Evolutionary conservation across 208 protist species (phyloP), one percentile per base, ranked within the genome.

Genomic region (Herpetomonas tarakana): DNA sequence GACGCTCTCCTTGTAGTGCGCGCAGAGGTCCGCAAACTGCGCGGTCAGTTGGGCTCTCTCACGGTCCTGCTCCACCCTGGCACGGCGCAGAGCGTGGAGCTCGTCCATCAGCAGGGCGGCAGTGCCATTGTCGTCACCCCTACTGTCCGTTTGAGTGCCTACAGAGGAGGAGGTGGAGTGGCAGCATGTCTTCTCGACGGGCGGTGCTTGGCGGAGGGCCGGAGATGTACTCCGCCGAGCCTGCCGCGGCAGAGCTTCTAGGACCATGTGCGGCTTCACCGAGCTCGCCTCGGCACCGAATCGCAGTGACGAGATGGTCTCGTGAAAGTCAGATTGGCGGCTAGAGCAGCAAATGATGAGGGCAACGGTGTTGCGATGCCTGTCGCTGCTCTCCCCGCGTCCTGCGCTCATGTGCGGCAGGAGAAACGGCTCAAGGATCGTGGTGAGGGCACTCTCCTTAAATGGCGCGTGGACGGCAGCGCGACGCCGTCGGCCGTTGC

Each of bases 301-400:
- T 25, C 80, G 78, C 45, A 92, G 76, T 1, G 86, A 82, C 4
- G 75, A 58, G n/a, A 92, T 62, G 0, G 79, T 87, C 60, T 92
- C 86, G 64, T 74, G 74, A 47, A 89, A 90, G 58, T 92, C 82
- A 2, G 14, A 31, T 26, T 75, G 74, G n/a, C 56, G 56, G 35
- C 57, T 76, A 30, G 77, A 86, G 68, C 86, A 92, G 77, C 86
- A 92, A n/a, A 89, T 58, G 24, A 83, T 22, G 31, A 77, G 62
- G 29, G 53, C 53, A 16, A 74, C 47, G 47, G 21, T n/a, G 18
- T 11, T 12, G 44, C 4, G 25, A 7, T 12, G 51, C 19, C 4
- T 49, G 1, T 62, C 18, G 51, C 18, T 63, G 46, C n/a, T 46
- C 12, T 2, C 35, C 7, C 22, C 14, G 6, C 12, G 9, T 9